phyloP scores from a whole-genome alignment of 768 basidiomycete genomes.

The Coprinellus micaceus region DNA sequence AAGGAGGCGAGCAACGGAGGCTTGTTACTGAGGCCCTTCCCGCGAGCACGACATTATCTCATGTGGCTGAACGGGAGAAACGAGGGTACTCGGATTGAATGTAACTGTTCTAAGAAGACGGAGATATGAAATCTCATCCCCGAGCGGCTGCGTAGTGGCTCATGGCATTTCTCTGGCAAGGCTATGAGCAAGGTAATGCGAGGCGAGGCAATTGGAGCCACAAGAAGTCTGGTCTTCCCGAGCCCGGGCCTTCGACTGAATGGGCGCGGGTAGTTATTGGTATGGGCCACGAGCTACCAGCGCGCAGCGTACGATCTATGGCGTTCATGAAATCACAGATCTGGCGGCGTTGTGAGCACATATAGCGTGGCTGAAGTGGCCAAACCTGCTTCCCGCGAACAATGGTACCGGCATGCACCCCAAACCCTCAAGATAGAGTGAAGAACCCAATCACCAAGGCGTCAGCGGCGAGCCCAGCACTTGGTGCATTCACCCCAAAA shows the following conservation, averaged over 20 bases:
- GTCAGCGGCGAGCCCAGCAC: conserved; percentile 5
- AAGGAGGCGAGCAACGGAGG: background rate
- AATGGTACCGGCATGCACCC: conserved; percentile 1
- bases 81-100: conserved; percentile 4
- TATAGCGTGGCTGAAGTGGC: background rate
- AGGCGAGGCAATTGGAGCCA: background rate
- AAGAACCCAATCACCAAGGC: conserved; percentile 3
- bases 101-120: background rate
- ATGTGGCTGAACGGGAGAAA: background rate
- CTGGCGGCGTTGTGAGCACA: background rate
- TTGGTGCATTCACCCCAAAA: conserved; percentile 8
- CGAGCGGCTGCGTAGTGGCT: background rate
- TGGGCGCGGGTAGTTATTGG: no score
- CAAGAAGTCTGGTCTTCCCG: background rate
- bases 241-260: no score
- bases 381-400: background rate
- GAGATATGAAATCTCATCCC: background rate
- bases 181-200: conserved; percentile 5
- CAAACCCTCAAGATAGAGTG: background rate
- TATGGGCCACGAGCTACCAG: no score
- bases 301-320: background rate
- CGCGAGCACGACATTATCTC: background rate
- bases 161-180: conserved; percentile 1
- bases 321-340: conserved; percentile 6
- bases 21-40: background rate